Base-by-base conservation (phyloP, 345 rosid species). In the Gossypium ekmanianum region DNA sequence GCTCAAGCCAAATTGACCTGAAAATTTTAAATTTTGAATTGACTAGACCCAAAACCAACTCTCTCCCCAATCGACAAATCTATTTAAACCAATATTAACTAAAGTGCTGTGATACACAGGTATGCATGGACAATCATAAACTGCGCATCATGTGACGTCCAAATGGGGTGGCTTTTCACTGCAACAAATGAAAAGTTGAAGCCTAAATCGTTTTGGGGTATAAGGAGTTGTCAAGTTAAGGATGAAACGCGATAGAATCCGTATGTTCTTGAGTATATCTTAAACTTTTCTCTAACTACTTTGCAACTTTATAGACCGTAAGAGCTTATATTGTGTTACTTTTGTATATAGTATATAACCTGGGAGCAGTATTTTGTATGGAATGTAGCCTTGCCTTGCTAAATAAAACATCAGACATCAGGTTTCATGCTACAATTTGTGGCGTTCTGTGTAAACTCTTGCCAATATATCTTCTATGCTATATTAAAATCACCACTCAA, bases 151-250 rank as follows among this genome's bases (percentile, higher is more conserved):
- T 93, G 97, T 47, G 91, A 86, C 77, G 77, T 79, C 17, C 94
- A 85, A 68, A 80, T 91, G 84, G 99, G 99, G 20, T 95, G 99
- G 99, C 90, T 86, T 70, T 95, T 90, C 76, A 90, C 98, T 3
- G 92, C 97, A 6, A 90, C 87, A 11, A 88, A 84, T 70, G 80
- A 77, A 48, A 88, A 83, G 72, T 69, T 95, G 89, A 92, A 85
- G 88, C 99, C 99, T 57, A 81, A 74, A 68, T 90, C 87, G 10
- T 95, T 95, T 72, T 93, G 99, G 98, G 99, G 93, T 34, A 86
- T 93, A 68, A 87, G 96, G 9, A 85, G 93, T 84, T 81, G 94
- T 68, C 91, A 87, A 76, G 94, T 95, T 71, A 89, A 85, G 1
- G 93, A 89, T 79, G 85, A 84, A 12, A 17, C 11, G 74, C 26